Evolutionary conservation across 495 filamentous ascomycete genomes (phyloP).

Genomic region (Darksidea phi): DNA sequence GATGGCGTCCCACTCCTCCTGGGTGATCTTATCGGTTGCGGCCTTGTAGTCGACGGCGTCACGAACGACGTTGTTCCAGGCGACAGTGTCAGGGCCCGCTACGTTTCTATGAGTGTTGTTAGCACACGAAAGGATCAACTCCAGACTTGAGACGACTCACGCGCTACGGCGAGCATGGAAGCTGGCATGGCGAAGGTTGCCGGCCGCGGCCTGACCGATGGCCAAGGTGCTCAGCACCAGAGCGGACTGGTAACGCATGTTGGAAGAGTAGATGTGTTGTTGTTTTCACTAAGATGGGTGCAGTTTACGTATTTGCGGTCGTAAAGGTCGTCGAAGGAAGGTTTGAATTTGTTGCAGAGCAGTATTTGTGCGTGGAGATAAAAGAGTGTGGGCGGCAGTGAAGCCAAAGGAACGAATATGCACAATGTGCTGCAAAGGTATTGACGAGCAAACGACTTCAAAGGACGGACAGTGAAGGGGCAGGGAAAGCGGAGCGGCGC

Average conservation of each 20-base stretch:
- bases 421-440: no score
- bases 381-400: background rate
- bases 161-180: conserved; percentile 33
- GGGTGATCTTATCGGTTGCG: background rate
- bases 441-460: no score
- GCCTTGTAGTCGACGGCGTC: background rate
- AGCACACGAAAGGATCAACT: background rate
- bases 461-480: no score
- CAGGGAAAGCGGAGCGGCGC: no score
- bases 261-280: conserved; percentile 9
- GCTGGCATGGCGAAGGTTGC: conserved; percentile 27
- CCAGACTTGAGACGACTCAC: conserved; percentile 13
- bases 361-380: background rate
- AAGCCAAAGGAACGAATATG: conserved; percentile 3
- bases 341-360: background rate
- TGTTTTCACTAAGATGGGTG: background rate
- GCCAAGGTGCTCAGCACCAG: conserved; percentile 35
- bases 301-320: background rate
- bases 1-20: background rate
- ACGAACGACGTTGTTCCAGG: background rate
- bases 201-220: conserved; percentile 34
- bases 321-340: conserved; percentile 5
- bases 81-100: conserved; percentile 2
- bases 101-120: conserved; percentile 1
- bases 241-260: conserved; percentile 36